Percentiles rank a stretch among this genome's conserved stretches.
Conservation (phyloP, 1,139 yeast genomes). For the Nakaseomyces bracarensis region DNA sequence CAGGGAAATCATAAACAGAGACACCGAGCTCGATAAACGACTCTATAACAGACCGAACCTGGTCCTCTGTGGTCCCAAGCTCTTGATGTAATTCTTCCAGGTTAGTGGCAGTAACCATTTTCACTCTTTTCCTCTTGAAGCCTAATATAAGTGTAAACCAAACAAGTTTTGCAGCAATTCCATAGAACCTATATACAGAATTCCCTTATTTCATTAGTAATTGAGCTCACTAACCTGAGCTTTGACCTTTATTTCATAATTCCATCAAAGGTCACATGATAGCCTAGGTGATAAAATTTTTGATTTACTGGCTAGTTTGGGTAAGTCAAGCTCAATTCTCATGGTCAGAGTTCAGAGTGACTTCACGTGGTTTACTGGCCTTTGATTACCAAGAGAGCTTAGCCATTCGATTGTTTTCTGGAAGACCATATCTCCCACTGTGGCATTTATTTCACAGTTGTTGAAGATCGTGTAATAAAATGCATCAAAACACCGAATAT, state of each 20-base stretch:
- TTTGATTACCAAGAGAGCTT: too few species aligned
- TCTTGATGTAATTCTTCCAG: constrained; percentile 30
- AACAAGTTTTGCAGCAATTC: too few species aligned
- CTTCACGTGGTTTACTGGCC: constrained; percentile 3
- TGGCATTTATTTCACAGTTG: constrained; percentile 1
- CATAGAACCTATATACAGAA: too few species aligned
- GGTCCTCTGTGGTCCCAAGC: constrained; percentile 45
- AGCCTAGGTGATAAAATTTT: neutral
- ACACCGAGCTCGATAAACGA: constrained; percentile 83
- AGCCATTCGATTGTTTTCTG: too few species aligned
- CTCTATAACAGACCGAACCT: constrained; percentile 67
- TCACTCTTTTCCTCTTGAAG: too few species aligned
- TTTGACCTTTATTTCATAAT: too few species aligned
- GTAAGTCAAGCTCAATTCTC: too few species aligned
- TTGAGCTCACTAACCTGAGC: too few species aligned
- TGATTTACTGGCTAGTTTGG: neutral
- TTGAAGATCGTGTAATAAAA: neutral
- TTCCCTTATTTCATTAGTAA: too few species aligned
- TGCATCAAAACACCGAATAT: neutral
- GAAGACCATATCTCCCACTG: neutral
- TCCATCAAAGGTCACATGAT: neutral
- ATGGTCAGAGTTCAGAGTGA: neutral
- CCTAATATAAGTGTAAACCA: neutral
- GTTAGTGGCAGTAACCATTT: neutral
- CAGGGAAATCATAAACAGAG: constrained; percentile 86